Base-by-base conservation (phyloP, 805 yeast genomes). In the Allodekkera sacchari region DNA sequence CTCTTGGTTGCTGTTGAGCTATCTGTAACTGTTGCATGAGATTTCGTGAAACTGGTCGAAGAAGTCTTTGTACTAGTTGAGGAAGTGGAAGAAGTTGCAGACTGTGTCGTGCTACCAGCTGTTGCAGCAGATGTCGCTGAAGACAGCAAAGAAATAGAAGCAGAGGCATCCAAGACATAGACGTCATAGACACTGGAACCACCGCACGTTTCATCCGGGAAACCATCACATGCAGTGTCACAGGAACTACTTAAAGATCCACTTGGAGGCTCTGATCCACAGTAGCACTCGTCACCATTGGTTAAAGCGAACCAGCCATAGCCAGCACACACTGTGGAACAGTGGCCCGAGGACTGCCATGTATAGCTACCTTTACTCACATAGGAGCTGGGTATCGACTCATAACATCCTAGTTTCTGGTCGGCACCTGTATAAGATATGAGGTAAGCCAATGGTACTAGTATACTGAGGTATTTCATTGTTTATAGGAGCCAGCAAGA, bases 191-290 rank as follows among this genome's bases (percentile, higher is more conserved):
- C 66, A 38, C 57, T 62, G 18, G 51, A 44, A 15, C 66, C 58
- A 42, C 87, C 87, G 55, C 95, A 83, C 7, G 39, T 57, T 33
- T 78, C 80, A 3, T 42, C 27, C 7, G 73, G 69, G 54, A 67
- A 84, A n/a, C 85, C 94, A 14, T 48, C 52, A 55, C 95, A 84
- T 4, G 44, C 23, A 1, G 45, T 36, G 30, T 50, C 39, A 55
- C 87, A 79, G 16, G 47, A 36, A 9, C 50, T 47, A 25, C 47
- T 38, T 3, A 54, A 48, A 11, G 56, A 19, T 3, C 44, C 37
- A 8, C 49, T 41, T 4, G 74, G 64, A 2, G 53, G 35, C 1
- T 58, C 38, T 44, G 66, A 57, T 18, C 89, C 89, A 53, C 94
- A 83, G 47, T 68, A 80, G 53, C 94, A 83, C 13, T 54, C 52